Evolutionary conservation across 2,329 filamentous ascomycete genomes (phyloP), one percentile per base, ranked within the genome.

Genomic region (Aspergillus versicolor): DNA sequence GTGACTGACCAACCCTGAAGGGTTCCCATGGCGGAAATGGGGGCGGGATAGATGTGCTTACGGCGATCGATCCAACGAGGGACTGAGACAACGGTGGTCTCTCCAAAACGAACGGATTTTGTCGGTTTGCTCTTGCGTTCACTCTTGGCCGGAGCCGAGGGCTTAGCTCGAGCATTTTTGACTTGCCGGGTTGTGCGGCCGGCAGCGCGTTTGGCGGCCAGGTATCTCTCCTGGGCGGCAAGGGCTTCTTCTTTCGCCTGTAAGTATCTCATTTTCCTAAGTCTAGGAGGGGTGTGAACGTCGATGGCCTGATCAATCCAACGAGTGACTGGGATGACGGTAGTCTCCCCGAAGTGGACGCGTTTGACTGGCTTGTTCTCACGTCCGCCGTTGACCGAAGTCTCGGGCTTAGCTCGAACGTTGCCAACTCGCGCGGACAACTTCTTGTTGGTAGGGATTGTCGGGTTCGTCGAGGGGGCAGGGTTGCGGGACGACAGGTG

Each of bases 51-150:
- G 32, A 60, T 61, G 57, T 70, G 57, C 43, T 59, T 45, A 42
- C 59, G 61, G 30, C 61, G 62, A 9, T 61, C 62, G 58, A 72
- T 69, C 67, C 68, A 70, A 56, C 62, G 65, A 51, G 64, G 57
- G 46, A 70, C 65, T 17, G 61, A 42, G 40, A 58, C 42, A 52
- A 66, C 62, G 17, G 60, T 64, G 43, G 48, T 58, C 37, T 62
- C 64, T 27, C 62, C 63, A 62, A 71, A 70, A 55, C 62, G 64
- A 57, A 71, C 63, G 44, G 52, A 47, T 54, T 67, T 67, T 52
- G 62, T 65, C 53, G 57, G 52, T 49, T 57, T 57, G 41, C 24
- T 32, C 56, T 63, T 63, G 56, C 51, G 50, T 42, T 22, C 30
- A 22, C 48, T 46, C 30, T 51, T 38, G 32, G 41, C 44, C 60